Evolutionary conservation across 2,329 filamentous ascomycete species (phyloP).

Genomic region (Daldinia sp.): DNA sequence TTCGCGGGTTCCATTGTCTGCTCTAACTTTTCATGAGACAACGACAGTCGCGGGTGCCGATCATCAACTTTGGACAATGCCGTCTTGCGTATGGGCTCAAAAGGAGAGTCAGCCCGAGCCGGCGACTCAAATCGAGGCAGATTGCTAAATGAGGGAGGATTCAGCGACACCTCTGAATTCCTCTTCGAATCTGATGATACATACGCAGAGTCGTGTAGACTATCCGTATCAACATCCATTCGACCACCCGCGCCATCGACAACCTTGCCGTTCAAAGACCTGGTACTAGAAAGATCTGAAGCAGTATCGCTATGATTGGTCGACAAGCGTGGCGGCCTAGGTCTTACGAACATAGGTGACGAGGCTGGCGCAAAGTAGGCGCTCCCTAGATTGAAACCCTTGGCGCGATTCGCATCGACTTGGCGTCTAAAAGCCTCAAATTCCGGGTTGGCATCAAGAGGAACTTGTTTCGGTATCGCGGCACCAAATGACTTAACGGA

Average conservation of each 20-base stretch:
- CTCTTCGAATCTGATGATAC: slow-evolving; percentile 67
- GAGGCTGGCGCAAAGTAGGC: slow-evolving; percentile 59
- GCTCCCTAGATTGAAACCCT: slow-evolving; percentile 62
- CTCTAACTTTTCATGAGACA: slow-evolving; percentile 62
- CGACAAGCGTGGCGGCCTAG: slow-evolving; percentile 61
- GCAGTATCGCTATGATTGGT: slow-evolving; percentile 61
- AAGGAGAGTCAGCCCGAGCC: slow-evolving; percentile 52
- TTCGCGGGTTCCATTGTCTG: slow-evolving; percentile 52
- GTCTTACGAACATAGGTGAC: slow-evolving; percentile 52
- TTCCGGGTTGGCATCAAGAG: slow-evolving; percentile 82
- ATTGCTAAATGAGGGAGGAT: slow-evolving; percentile 56
- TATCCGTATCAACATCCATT: slow-evolving; percentile 62
- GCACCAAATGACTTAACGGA: slow-evolving; percentile 77
- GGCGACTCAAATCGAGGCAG: slow-evolving; percentile 63
- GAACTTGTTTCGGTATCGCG: slow-evolving; percentile 75
- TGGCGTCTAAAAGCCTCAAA: slow-evolving; percentile 83
- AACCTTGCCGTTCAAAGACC: slow-evolving; percentile 39
- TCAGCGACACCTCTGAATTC: slow-evolving; percentile 63
- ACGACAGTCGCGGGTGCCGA: slow-evolving; percentile 66
- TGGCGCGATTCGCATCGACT: slow-evolving; percentile 71
- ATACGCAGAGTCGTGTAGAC: slow-evolving; percentile 65
- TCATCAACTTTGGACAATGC: slow-evolving; percentile 61
- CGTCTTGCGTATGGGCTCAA: slow-evolving; percentile 51
- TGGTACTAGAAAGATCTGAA: slow-evolving; percentile 51
- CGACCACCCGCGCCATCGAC: slow-evolving; percentile 43